Conservation (phyloP, 441 rosid species). For the Adansonia grandidieri region DNA sequence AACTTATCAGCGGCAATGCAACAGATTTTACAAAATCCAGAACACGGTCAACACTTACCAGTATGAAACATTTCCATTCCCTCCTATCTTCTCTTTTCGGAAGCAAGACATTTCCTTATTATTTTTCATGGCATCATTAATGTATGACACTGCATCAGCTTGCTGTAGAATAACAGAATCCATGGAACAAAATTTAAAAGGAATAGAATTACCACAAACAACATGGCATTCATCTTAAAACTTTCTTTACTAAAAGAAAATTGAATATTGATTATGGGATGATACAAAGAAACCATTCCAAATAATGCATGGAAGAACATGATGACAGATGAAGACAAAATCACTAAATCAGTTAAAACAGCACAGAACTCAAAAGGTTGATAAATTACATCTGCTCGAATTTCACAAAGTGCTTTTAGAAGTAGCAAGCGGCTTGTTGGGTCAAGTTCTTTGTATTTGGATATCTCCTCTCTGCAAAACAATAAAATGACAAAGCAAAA, state of each 20-base stretch:
- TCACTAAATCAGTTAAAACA: conserved; percentile 22
- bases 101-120: conserved; percentile 51
- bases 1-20: conserved; percentile 28
- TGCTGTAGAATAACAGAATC: conserved; percentile 52
- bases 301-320: conserved; percentile 10
- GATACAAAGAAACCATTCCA: neutral
- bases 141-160: conserved; percentile 58
- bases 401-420: conserved; percentile 82
- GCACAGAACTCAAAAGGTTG: conserved; percentile 17
- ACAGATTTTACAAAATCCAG: conserved; percentile 17
- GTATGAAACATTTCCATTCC: conserved; percentile 64
- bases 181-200: conserved; percentile 23
- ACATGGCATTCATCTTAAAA: conserved; percentile 24
- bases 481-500: conserved; percentile 31
- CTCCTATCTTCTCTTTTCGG: conserved; percentile 67
- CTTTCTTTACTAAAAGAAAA: neutral
- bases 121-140: conserved; percentile 56
- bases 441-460: conserved; percentile 62
- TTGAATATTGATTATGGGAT: neutral
- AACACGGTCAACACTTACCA: conserved; percentile 56
- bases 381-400: conserved; percentile 64
- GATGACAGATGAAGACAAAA: neutral
- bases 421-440: conserved; percentile 57
- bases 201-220: conserved; percentile 19
- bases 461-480: conserved; percentile 60